Percentiles rank a stretch among this genome's conserved stretches.
phyloP scores from a whole-genome alignment of 192 early-diverging fungal genomes.

The Podila epicladia region DNA sequence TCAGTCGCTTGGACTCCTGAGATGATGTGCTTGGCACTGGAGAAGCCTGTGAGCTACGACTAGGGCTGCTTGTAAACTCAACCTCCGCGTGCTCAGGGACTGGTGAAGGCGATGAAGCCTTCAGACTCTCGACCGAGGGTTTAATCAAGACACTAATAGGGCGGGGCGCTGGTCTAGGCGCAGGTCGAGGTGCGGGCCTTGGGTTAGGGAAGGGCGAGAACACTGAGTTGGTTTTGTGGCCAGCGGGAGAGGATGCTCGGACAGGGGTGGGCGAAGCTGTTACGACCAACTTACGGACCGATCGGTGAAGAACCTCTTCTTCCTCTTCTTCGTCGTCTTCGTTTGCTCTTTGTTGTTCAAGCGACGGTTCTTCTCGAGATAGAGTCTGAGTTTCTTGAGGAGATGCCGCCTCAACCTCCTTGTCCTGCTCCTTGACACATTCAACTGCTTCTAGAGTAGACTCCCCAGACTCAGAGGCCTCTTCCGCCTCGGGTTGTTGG shows the following conservation, averaged over 20 bases:
- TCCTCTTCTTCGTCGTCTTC: constrained; percentile 31
- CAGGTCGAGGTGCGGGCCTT: constrained; percentile 15
- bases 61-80: not conserved
- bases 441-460: no score
- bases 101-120: not conserved
- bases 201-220: constrained; percentile 29
- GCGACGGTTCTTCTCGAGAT: not conserved
- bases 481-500: not conserved
- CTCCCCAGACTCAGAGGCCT: no score
- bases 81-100: not conserved
- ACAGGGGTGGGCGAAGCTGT: not conserved
- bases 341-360: not conserved
- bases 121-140: not conserved
- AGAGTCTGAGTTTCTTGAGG: not conserved
- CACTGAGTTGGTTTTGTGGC: constrained; percentile 12
- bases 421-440: not conserved
- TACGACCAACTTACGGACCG: constrained; percentile 12
- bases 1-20: constrained; percentile 8
- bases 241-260: constrained; percentile 12
- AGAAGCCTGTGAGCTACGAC: not conserved
- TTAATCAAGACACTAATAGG: constrained; percentile 18
- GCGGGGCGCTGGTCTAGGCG: constrained; percentile 21
- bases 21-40: not conserved
- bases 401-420: not conserved
- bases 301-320: constrained; percentile 22